These are phyloP conservation scores for Calonectria naviculata DNA, from an alignment of 2,329 filamentous ascomycete genomes.

Conservation along the genomic window DNA sequence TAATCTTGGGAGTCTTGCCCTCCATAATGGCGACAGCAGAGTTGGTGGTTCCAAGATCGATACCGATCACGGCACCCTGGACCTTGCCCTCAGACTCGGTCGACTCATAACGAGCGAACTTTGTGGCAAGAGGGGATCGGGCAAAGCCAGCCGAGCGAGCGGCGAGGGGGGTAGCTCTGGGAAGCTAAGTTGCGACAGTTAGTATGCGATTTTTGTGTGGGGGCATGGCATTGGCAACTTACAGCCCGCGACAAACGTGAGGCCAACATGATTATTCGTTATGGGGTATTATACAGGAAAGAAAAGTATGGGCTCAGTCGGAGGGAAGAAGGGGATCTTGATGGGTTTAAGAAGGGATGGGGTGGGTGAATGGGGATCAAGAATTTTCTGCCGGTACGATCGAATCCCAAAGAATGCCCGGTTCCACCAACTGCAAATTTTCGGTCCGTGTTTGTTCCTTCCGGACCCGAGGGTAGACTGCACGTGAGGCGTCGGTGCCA, in stretches of 20 bases:
- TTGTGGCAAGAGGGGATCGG: slow-evolving; percentile 77
- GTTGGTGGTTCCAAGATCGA: slow-evolving; percentile 98
- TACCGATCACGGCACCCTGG: slow-evolving; percentile 96
- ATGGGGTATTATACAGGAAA: slow-evolving; percentile 49
- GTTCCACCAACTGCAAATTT: slow-evolving; percentile 43
- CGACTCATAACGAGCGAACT: slow-evolving; percentile 82
- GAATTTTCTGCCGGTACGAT: slow-evolving; percentile 52
- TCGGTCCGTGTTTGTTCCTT: slow-evolving; percentile 45
- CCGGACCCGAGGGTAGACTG: slow-evolving; percentile 10
- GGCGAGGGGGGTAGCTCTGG: slow-evolving; percentile 77
- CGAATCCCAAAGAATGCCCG: slow-evolving; percentile 56
- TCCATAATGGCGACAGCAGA: slow-evolving; percentile 98
- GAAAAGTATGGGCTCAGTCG: slow-evolving; percentile 46
- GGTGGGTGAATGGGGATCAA: slow-evolving; percentile 42
- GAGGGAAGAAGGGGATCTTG: slow-evolving; percentile 42
- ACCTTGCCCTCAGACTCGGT: slow-evolving; percentile 75
- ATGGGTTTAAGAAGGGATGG: slow-evolving; percentile 38
- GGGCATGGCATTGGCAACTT: slow-evolving; percentile 55
- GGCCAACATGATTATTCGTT: slow-evolving; percentile 69
- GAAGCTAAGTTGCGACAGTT: slow-evolving; percentile 66
- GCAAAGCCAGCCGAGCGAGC: slow-evolving; percentile 74
- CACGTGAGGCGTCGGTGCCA: slow-evolving; percentile 15
- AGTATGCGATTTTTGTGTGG: slow-evolving; percentile 16
- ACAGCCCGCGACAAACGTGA: slow-evolving; percentile 80
- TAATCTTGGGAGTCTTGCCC: slow-evolving; percentile 94